Base-by-base conservation (phyloP, 345 rosid genomes). In the Capsella bursapastoris region DNA sequence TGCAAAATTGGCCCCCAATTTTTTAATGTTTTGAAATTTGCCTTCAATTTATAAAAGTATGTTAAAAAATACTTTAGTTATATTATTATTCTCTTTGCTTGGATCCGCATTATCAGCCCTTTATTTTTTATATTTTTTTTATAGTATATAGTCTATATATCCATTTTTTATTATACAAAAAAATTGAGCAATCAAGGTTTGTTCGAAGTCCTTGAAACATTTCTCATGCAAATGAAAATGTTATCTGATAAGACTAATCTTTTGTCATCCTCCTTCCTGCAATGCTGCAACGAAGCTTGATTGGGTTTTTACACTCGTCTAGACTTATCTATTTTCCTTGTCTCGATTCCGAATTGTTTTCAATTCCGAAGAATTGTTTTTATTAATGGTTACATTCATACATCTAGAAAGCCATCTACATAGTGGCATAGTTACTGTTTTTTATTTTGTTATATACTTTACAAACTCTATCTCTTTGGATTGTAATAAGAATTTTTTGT, bases 321-420 rank as follows among this genome's bases (percentile, higher is more conserved):
- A 47, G 8, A 16, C 70, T 48, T 34, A 11, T 65, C 44, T 48
- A 11, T 25, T 65, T 32, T 15, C 57, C 44, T 48, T 48, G 18
- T 64, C 64, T 59, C 29, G 56, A 15, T 64, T 5, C 56, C 6
- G 11, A 64, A 31, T 15, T 1, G 14, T n/a, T 64, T 47, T 6
- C 4, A 22, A 22, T 22, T 22, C 25, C 25, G 25, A 22, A 22
- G 25, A 22, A 22, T 22, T 22, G 2, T 22, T 22, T 22, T 22
- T 22, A n/a, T n/a, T n/a, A n/a, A n/a, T 22, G 25, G 25, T 22
- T 22, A 22, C 25, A 22, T 22, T 22, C 40, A 35, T 35, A 35
- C 38, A 35, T 7, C 38, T 35, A 35, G 38, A 35, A 35, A 35
- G 11, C 41, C 47, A 18, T 45, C 14, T 47, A 14, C 25, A 22